These are phyloP conservation scores for Tricholomella constricta DNA, from an alignment of 768 basidiomycete species.

Conservation along the genomic window DNA sequence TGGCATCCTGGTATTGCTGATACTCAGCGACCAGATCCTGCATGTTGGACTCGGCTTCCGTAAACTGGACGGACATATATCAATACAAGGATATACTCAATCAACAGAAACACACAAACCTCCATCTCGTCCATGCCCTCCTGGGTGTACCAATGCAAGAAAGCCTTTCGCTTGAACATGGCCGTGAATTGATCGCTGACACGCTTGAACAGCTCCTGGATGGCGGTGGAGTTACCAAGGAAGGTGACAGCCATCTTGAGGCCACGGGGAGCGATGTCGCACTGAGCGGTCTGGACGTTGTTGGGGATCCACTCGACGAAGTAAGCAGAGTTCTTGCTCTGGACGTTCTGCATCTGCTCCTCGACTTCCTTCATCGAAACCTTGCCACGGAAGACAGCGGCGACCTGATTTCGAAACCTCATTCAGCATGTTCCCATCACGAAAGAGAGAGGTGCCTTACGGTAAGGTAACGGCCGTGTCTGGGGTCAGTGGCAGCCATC, in stretches of 20 bases:
- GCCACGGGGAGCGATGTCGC: conserved; percentile 95
- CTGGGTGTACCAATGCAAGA: conserved; percentile 99
- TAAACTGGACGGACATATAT: conserved; percentile 56
- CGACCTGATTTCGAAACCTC: conserved; percentile 52
- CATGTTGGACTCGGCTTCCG: conserved; percentile 99
- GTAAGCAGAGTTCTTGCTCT: conserved; percentile 97
- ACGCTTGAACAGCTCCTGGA: conserved; percentile 98
- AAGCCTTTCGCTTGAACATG: conserved; percentile 99
- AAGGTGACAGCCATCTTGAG: conserved; percentile 98
- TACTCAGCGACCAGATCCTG: conserved; percentile 98
- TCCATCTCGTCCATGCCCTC: conserved; percentile 99
- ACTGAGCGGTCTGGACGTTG: conserved; percentile 97
- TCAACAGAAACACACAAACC: conserved; percentile 34
- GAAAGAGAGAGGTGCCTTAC: conserved; percentile 41
- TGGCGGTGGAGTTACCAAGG: conserved; percentile 95
- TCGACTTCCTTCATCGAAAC: conserved; percentile 99
- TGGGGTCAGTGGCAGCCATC: conserved; percentile 98
- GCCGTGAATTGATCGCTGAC: conserved; percentile 98
- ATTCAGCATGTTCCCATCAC: neutral
- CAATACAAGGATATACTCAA: neutral
- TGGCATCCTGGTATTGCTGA: conserved; percentile 94
- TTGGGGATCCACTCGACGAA: conserved; percentile 99
- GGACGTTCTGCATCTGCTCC: conserved; percentile 97
- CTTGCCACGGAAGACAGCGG: conserved; percentile 98
- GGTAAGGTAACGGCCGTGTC: conserved; percentile 97